Evolutionary conservation across 441 rosid species (phyloP).

Genomic region (Rhodomyrtus psidioides): DNA sequence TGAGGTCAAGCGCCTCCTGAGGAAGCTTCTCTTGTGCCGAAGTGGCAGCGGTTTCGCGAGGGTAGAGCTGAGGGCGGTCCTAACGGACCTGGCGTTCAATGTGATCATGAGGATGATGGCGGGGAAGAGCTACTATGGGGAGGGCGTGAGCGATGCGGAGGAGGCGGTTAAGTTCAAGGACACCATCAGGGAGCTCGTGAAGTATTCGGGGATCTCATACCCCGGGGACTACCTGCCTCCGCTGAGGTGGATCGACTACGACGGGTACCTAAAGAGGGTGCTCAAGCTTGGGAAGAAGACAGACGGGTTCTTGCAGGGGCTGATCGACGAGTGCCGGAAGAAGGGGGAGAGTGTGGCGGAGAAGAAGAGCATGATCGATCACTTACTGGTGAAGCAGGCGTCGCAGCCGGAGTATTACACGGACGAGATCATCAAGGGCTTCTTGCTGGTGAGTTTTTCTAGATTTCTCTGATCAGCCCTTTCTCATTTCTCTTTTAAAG

Average conservation of each 20-base stretch:
- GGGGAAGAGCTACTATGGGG: neutral
- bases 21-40: neutral
- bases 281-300: neutral
- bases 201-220: neutral
- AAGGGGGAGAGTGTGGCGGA: neutral
- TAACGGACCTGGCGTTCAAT: neutral
- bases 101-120: neutral
- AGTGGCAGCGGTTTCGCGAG: neutral
- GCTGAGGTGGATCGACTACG: neutral
- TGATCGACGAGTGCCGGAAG: neutral
- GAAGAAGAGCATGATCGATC: conserved; percentile 1
- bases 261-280: neutral
- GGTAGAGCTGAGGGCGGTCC: neutral
- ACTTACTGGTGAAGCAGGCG: neutral
- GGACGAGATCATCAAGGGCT: conserved; percentile 3
- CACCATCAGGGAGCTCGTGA: neutral
- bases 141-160: neutral
- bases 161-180: neutral
- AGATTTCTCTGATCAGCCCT: neutral
- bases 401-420: neutral
- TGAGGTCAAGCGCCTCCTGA: neutral
- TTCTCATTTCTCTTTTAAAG: neutral
- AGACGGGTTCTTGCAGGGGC: neutral
- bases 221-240: neutral
- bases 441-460: neutral